A percentile compares a stretch with the other conserved stretches of the same genome.
phyloP scores from a whole-genome alignment of 2,329 filamentous ascomycete species.

The Fusarium protoensiforme region DNA sequence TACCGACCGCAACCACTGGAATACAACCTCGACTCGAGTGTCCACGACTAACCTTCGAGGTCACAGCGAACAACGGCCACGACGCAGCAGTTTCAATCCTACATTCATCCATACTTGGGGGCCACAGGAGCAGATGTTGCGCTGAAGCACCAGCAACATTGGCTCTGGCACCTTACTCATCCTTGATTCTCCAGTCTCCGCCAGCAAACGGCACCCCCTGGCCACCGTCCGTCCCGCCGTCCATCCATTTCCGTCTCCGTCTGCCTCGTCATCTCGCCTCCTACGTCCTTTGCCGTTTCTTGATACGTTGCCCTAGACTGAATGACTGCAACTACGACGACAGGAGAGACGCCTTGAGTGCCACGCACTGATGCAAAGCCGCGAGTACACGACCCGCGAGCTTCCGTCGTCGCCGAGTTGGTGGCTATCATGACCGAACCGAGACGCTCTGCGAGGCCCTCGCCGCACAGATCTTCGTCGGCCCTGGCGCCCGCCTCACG shows the following conservation, averaged over 20 bases:
- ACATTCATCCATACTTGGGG: not conserved
- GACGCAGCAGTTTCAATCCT: constrained; percentile 6
- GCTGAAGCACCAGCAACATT: constrained; percentile 13
- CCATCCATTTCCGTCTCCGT: constrained; percentile 15
- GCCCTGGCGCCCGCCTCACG: constrained; percentile 55
- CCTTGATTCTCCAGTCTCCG: constrained; percentile 14
- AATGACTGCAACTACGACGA: constrained; percentile 32
- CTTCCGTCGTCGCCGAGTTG: constrained; percentile 47
- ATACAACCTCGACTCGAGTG: constrained; percentile 27
- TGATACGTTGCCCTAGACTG: constrained; percentile 11
- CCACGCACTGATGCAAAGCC: constrained; percentile 49
- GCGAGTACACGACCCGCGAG: constrained; percentile 41
- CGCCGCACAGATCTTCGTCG: constrained; percentile 58
- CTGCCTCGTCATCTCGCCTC: constrained; percentile 32
- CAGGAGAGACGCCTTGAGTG: constrained; percentile 24
- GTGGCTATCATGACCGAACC: constrained; percentile 52
- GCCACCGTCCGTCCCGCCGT: constrained; percentile 19
- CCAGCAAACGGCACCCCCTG: constrained; percentile 22
- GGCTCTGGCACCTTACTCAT: constrained; percentile 26
- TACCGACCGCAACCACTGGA: constrained; percentile 12
- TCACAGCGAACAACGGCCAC: constrained; percentile 10
- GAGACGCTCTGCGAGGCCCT: constrained; percentile 43
- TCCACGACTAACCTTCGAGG: constrained; percentile 9
- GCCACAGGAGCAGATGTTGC: not conserved
- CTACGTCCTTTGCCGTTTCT: constrained; percentile 24